phyloP scores from a whole-genome alignment of 2,329 filamentous ascomycete genomes.

The Elsinoe arachidis region DNA sequence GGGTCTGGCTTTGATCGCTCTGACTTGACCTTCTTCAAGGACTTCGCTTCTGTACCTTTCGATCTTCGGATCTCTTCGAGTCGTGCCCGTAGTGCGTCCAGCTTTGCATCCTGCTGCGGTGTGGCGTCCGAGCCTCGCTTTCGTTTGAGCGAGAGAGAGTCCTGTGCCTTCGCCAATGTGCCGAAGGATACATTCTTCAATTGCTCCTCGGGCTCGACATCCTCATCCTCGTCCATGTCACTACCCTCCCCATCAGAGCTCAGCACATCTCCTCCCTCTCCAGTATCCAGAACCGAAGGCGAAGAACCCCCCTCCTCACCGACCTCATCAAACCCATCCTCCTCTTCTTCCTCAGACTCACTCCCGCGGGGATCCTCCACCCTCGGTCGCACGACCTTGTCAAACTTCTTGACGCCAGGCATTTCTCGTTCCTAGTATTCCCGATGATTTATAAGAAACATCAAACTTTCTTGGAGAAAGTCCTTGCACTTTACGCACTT shows the following conservation, averaged over 20 bases:
- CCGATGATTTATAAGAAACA: slow-evolving; percentile 1
- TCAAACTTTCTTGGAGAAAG: neutral
- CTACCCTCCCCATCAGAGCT: slow-evolving; percentile 17
- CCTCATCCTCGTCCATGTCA: slow-evolving; percentile 26
- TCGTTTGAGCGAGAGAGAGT: slow-evolving; percentile 46
- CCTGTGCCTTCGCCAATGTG: slow-evolving; percentile 79
- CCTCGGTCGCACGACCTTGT: neutral
- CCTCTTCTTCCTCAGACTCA: slow-evolving; percentile 16
- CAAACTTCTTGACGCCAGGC: slow-evolving; percentile 1
- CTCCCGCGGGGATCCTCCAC: slow-evolving; percentile 15
- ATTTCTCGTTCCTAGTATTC: neutral
- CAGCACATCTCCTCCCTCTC: slow-evolving; percentile 22
- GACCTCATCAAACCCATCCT: slow-evolving; percentile 17
- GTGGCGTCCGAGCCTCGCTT: slow-evolving; percentile 26
- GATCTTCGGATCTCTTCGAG: slow-evolving; percentile 33
- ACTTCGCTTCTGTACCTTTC: slow-evolving; percentile 15
- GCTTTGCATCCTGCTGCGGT: slow-evolving; percentile 36
- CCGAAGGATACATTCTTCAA: slow-evolving; percentile 71
- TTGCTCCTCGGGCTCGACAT: slow-evolving; percentile 32
- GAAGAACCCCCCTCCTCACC: slow-evolving; percentile 34
- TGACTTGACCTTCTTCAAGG: slow-evolving; percentile 7
- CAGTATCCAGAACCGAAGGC: slow-evolving; percentile 33
- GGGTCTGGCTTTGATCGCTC: slow-evolving; percentile 12
- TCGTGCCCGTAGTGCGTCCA: slow-evolving; percentile 37
- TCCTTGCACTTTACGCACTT: neutral